phyloP scores from a whole-genome alignment of 2,329 filamentous ascomycete species.

The Coniochaeta pulveracea region DNA sequence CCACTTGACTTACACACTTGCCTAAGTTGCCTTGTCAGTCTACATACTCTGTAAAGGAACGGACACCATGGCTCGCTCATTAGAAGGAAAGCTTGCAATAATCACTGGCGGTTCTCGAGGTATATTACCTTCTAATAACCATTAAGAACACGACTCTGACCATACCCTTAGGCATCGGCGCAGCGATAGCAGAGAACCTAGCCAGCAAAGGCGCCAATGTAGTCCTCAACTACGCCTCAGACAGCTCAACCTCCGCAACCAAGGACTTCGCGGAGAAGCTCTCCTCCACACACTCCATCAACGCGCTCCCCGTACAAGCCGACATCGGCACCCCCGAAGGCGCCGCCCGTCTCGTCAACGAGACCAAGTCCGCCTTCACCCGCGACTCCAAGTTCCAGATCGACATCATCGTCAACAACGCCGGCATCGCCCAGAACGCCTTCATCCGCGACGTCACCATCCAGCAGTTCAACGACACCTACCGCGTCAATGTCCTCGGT shows the following conservation, averaged over 20 bases:
- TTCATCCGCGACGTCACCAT: constrained; percentile 48
- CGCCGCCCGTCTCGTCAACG: constrained; percentile 46
- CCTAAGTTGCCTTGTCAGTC: not conserved
- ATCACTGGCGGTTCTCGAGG: constrained; percentile 72
- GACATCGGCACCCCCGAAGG: constrained; percentile 55
- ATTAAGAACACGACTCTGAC: too few relatives aligned
- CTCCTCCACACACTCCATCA: constrained; percentile 42
- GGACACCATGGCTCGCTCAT: constrained; percentile 24
- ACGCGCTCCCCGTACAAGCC: constrained; percentile 54
- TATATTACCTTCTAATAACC: constrained; percentile 21
- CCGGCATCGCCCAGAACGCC: constrained; percentile 59
- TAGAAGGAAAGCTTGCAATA: constrained; percentile 70
- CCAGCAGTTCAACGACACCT: constrained; percentile 59
- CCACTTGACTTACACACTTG: not conserved
- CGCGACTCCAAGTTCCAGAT: constrained; percentile 44
- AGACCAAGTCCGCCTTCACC: constrained; percentile 47
- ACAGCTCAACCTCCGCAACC: constrained; percentile 26
- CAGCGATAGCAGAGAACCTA: constrained; percentile 52
- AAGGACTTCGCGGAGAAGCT: constrained; percentile 55
- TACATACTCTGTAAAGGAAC: constrained; percentile 5
- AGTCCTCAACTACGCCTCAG: constrained; percentile 57
- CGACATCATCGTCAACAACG: constrained; percentile 83
- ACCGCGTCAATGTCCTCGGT: constrained; percentile 71
- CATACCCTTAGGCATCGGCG: constrained; percentile 53
- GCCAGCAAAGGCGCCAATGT: constrained; percentile 60